phyloP scores from a whole-genome alignment of 2,329 filamentous ascomycete genomes.

The Tolypocladium nubicola region DNA sequence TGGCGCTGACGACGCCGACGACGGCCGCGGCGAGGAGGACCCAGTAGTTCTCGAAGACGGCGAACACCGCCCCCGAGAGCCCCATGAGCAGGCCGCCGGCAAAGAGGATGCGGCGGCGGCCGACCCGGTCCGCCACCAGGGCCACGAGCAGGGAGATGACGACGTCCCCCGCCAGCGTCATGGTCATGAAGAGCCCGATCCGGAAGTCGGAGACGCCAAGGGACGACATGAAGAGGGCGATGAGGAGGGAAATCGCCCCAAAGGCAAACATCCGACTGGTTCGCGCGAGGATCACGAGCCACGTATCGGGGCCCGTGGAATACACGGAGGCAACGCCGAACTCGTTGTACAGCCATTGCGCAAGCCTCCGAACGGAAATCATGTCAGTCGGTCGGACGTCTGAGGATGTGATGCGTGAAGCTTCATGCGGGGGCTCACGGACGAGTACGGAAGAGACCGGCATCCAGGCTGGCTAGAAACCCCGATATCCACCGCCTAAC shows the following conservation, averaged over 20 bases:
- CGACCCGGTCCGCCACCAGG: conserved; percentile 47
- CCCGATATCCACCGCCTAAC: background rate
- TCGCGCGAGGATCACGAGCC: conserved; percentile 41
- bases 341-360: conserved; percentile 27
- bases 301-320: conserved; percentile 36
- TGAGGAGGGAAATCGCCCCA: conserved; percentile 47
- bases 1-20: conserved; percentile 50
- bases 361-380: background rate
- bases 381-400: background rate
- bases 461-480: no score
- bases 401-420: background rate
- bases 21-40: conserved; percentile 46
- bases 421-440: background rate
- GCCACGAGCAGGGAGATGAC: conserved; percentile 45
- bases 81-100: conserved; percentile 46
- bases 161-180: conserved; percentile 52
- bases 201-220: conserved; percentile 43
- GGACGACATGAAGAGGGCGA: conserved; percentile 50
- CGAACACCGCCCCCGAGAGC: conserved; percentile 43
- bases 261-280: conserved; percentile 52
- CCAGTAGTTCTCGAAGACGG: conserved; percentile 46
- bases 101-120: conserved; percentile 42
- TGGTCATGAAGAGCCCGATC: conserved; percentile 55
- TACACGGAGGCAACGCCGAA: conserved; percentile 38
- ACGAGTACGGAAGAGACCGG: background rate